Conservation (phyloP, 116 monocot species). For the Papilionanthe hybrid region DNA sequence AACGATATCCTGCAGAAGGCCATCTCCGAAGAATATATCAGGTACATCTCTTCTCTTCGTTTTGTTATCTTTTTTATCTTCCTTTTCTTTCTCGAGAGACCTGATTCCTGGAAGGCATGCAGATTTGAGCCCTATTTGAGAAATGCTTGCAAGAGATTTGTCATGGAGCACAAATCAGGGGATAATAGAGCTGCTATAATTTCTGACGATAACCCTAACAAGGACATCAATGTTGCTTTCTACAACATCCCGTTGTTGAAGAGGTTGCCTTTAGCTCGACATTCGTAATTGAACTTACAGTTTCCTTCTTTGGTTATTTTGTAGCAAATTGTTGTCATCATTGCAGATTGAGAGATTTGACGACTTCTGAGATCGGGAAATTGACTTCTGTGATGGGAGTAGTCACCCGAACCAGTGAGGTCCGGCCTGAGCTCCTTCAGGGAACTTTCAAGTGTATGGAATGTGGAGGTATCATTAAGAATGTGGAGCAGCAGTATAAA, state of each 20-base stretch:
- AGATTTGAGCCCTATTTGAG: slow-evolving; percentile 82
- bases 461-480: slow-evolving; percentile 61
- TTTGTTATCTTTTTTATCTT: neutral
- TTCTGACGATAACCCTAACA: slow-evolving; percentile 65
- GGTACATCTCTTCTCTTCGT: slow-evolving; percentile 17
- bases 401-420: slow-evolving; percentile 95
- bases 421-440: slow-evolving; percentile 87
- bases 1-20: slow-evolving; percentile 82
- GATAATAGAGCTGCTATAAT: slow-evolving; percentile 49
- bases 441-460: slow-evolving; percentile 93
- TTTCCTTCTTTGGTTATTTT: neutral
- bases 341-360: slow-evolving; percentile 78
- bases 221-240: slow-evolving; percentile 82
- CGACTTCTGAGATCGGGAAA: slow-evolving; percentile 88
- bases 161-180: slow-evolving; percentile 46
- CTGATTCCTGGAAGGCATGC: neutral
- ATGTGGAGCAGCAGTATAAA: slow-evolving; percentile 96
- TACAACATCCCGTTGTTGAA: slow-evolving; percentile 90
- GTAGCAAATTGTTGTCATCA: neutral
- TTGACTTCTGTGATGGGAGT: slow-evolving; percentile 95
- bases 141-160: slow-evolving; percentile 88
- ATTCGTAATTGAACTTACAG: neutral
- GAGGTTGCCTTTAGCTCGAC: slow-evolving; percentile 29
- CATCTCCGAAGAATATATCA: slow-evolving; percentile 84
- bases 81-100: neutral